Evolutionary conservation across 208 protist species (phyloP).

Genomic region (Histomonas meleagridis): DNA sequence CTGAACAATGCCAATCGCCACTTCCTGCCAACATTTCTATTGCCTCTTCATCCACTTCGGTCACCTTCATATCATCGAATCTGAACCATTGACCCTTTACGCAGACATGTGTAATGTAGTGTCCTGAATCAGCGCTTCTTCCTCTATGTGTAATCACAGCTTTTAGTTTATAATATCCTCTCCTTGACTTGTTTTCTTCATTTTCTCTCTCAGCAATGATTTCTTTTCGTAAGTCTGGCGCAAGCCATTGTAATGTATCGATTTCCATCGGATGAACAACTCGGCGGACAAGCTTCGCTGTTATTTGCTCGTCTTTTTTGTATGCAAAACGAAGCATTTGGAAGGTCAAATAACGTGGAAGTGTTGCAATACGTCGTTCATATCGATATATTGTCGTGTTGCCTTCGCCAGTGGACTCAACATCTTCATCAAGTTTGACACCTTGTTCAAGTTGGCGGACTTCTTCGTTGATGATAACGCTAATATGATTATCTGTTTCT

Average conservation of each 20-base stretch:
- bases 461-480: neutral
- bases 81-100: neutral
- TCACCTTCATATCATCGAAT: neutral
- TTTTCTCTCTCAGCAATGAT: neutral
- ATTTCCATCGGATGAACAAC: neutral
- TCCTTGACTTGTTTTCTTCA: neutral
- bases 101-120: neutral
- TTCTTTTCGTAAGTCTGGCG: neutral
- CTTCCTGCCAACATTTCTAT: neutral
- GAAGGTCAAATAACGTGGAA: neutral
- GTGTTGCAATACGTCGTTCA: too few species aligned
- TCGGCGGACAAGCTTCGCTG: neutral
- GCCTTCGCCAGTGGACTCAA: neutral
- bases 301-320: neutral
- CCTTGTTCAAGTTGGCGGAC: neutral
- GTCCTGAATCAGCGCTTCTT: neutral
- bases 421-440: neutral
- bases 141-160: conserved; percentile 9
- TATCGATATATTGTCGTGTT: too few species aligned
- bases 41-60: neutral
- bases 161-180: neutral
- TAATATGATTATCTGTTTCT: neutral
- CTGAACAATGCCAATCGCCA: neutral
- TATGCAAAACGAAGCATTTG: neutral
- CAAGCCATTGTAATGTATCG: neutral